Evolutionary conservation across 257 asterid species (phyloP).

Genomic region (Nicotiana attenuata): DNA sequence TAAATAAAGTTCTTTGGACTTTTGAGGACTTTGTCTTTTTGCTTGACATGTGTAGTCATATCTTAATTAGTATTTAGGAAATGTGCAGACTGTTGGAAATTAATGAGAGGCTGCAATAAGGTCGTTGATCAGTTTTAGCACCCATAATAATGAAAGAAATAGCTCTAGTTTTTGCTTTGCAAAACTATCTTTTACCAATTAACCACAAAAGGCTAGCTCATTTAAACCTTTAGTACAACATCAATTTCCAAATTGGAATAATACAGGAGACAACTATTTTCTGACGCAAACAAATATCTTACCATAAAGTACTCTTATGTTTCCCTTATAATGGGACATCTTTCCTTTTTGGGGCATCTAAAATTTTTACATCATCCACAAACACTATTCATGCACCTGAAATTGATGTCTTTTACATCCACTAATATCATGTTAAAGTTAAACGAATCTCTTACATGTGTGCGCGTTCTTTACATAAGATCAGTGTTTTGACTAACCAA

Average conservation of each 20-base stretch:
- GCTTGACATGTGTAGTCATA: neutral
- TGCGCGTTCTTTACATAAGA: neutral
- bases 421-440: neutral
- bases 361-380: neutral
- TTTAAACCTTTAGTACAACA: neutral
- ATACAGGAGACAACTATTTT: neutral
- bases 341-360: neutral
- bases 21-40: neutral
- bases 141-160: neutral
- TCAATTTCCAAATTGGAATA: neutral
- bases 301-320: neutral
- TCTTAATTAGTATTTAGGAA: neutral
- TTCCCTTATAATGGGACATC: neutral
- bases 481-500: neutral
- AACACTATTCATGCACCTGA: neutral
- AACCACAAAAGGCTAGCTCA: constrained; percentile 1
- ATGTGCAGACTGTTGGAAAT: neutral
- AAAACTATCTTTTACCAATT: neutral
- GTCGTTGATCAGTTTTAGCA: neutral
- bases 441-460: neutral
- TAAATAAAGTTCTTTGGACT: neutral
- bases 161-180: neutral
- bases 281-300: neutral
- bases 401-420: neutral
- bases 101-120: neutral